A percentile compares a stretch with the other conserved stretches of the same genome.
These are phyloP conservation scores for Dictyostelium purpureum DNA, from an alignment of 78 protist species.

Conservation along the genomic window DNA sequence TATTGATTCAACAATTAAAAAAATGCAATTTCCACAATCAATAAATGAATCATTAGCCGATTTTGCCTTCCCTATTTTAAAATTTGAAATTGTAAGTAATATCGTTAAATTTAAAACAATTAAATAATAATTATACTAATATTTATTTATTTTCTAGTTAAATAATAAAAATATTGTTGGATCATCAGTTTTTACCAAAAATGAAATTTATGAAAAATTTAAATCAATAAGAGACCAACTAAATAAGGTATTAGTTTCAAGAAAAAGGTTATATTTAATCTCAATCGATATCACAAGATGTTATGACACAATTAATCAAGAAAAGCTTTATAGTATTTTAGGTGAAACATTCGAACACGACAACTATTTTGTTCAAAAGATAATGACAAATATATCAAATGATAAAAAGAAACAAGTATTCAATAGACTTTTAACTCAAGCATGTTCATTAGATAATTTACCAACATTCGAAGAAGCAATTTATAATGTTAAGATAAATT, in stretches of 20 bases:
- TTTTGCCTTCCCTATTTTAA: conserved; percentile 18
- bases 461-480: not conserved
- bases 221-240: not conserved
- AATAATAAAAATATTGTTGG: not conserved
- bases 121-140: no score
- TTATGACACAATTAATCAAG: conserved; percentile 21
- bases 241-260: not conserved
- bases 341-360: not conserved
- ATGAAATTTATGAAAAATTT: not conserved
- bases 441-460: not conserved
- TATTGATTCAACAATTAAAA: not conserved
- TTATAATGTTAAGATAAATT: not conserved
- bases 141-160: no score
- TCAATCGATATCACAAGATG: not conserved
- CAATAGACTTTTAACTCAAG: not conserved
- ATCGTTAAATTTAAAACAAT: not conserved
- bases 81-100: not conserved
- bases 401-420: not conserved
- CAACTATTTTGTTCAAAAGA: not conserved
- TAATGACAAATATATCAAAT: not conserved
- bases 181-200: not conserved
- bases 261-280: not conserved
- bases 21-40: not conserved
- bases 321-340: not conserved
- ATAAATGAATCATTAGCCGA: not conserved